Conservation (phyloP, 192 early-diverging fungal genomes). For the Gaertneriomyces semiglobifer region DNA sequence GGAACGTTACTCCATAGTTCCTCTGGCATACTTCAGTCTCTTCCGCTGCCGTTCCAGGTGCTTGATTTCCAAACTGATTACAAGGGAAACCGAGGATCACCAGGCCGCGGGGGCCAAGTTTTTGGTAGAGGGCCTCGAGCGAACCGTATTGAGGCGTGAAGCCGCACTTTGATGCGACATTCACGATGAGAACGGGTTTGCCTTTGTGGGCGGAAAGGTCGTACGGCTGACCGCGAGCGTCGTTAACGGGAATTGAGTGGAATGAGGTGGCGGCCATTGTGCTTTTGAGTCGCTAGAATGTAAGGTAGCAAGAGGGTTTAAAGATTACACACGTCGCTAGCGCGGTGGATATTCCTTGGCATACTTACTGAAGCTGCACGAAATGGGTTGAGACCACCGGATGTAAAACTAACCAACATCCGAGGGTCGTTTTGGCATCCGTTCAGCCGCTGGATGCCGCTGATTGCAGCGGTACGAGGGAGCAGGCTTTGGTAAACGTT, state of each 20-base stretch:
- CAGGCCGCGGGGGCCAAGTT: slow-evolving; percentile 62
- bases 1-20: slow-evolving; percentile 80
- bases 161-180: slow-evolving; percentile 88
- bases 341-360: too few species aligned
- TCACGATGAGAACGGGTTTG: slow-evolving; percentile 83
- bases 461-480: too few species aligned
- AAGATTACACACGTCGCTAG: too few species aligned
- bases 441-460: too few species aligned
- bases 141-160: slow-evolving; percentile 67
- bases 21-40: slow-evolving; percentile 57
- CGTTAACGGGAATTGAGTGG: slow-evolving; percentile 30
- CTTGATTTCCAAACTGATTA: slow-evolving; percentile 50
- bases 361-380: too few species aligned
- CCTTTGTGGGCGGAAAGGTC: slow-evolving; percentile 37
- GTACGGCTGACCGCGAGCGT: slow-evolving; percentile 23
- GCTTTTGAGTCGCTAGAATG: background rate
- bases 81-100: slow-evolving; percentile 83
- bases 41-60: slow-evolving; percentile 31
- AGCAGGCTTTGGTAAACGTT: too few species aligned
- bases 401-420: too few species aligned
- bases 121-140: slow-evolving; percentile 44
- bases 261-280: slow-evolving; percentile 18
- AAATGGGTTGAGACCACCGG: too few species aligned
- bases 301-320: too few species aligned
- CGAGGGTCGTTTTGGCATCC: too few species aligned